These are phyloP conservation scores for Beauveria asiatica DNA, from an alignment of 2,329 filamentous ascomycete species.

Conservation along the genomic window DNA sequence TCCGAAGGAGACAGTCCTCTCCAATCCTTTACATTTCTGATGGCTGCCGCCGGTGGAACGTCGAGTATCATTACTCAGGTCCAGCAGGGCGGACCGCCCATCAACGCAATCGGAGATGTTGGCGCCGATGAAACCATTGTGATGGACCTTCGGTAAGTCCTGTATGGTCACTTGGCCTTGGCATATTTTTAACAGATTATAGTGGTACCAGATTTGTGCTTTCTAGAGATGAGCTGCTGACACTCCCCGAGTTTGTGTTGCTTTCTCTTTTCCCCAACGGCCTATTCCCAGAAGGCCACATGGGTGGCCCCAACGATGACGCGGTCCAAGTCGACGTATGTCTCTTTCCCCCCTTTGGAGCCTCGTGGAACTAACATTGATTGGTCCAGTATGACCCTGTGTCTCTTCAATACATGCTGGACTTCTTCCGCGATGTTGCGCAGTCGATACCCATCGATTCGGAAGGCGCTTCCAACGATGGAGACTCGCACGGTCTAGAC, in stretches of 20 bases:
- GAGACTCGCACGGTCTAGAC: conserved; percentile 59
- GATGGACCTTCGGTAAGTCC: conserved; percentile 76
- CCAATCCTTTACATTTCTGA: conserved; percentile 87
- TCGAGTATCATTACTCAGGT: conserved; percentile 99
- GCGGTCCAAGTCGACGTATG: conserved; percentile 96
- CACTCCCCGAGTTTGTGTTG: conserved; percentile 92
- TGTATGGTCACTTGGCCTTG: background rate
- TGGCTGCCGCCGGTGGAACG: conserved; percentile 94
- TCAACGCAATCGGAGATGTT: conserved; percentile 84
- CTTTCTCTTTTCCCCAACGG: conserved; percentile 97
- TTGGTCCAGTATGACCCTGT: conserved; percentile 79
- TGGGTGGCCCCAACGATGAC: conserved; percentile 89
- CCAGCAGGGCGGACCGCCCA: conserved; percentile 81
- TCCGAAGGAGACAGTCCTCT: conserved; percentile 91
- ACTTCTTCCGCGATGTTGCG: conserved; percentile 93
- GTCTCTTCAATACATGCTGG: conserved; percentile 97
- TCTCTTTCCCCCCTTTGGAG: conserved; percentile 18
- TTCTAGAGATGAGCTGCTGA: conserved; percentile 89
- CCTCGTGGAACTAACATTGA: background rate
- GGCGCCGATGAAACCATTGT: conserved; percentile 89
- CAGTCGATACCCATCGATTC: conserved; percentile 86
- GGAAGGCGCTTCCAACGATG: conserved; percentile 54
- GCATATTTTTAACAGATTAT: conserved; percentile 19
- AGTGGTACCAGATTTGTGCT: conserved; percentile 92
- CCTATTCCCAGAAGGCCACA: conserved; percentile 92